phyloP scores from a whole-genome alignment of 805 yeast genomes.

The Kurtzmaniella fragi region DNA sequence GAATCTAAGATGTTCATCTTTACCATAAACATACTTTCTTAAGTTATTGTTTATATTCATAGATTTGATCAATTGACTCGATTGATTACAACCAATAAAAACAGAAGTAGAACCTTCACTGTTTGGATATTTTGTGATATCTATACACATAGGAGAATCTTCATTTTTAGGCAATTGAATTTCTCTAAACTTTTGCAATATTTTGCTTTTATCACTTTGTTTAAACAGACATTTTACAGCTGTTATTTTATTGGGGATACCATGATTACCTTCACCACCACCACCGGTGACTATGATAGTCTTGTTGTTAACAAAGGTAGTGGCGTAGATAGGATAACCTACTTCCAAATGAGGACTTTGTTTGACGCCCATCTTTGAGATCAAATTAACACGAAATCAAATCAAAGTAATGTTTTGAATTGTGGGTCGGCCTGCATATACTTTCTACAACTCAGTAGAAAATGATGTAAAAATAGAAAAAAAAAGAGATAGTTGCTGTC shows the following conservation, averaged over 20 bases:
- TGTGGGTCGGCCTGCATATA: no score
- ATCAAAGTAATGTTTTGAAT: no score
- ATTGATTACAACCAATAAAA: conserved; percentile 74
- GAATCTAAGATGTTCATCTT: conserved; percentile 55
- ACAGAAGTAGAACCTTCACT: conserved; percentile 37
- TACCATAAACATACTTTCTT: conserved; percentile 55
- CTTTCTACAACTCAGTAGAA: no score
- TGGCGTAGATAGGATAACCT: conserved; percentile 80
- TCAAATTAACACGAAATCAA: no score
- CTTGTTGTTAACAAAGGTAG: conserved; percentile 58
- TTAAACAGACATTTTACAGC: conserved; percentile 56
- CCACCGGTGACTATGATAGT: conserved; percentile 82
- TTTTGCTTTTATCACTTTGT: conserved; percentile 33
- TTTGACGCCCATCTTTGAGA: conserved; percentile 1
- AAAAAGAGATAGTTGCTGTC: no score
- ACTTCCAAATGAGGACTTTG: conserved; percentile 27
- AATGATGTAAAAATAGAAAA: no score
- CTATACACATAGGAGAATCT: conserved; percentile 87
- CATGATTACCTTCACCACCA: conserved; percentile 91
- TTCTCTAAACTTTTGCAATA: conserved; percentile 59
- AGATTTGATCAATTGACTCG: conserved; percentile 47
- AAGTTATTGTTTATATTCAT: conserved; percentile 65
- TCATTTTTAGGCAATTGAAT: conserved; percentile 56
- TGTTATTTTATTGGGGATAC: conserved; percentile 78
- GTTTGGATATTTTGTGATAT: conserved; percentile 29